Base-by-base conservation (phyloP, 345 rosid genomes). In the Draba incana region DNA sequence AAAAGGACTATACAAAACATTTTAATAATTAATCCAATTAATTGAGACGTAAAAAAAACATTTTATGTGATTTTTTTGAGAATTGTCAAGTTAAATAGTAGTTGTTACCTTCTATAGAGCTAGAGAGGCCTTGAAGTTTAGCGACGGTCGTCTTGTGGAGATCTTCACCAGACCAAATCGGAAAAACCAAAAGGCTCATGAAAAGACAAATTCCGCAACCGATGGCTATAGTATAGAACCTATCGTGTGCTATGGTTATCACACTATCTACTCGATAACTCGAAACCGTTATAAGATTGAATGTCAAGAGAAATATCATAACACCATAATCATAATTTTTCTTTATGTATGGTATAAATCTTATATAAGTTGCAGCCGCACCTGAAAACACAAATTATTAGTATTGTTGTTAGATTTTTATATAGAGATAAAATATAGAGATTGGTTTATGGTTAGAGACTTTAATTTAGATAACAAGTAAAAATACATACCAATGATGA, bases 141-240 rank as follows among this genome's bases (percentile, higher is more conserved):
- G 52, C 71, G 0, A 80, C 84, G 2, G 96, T 88, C 65, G 86
- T 78, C 35, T 80, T 84, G 35, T 93, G 97, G 25, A 93, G 89
- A 74, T 88, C 91, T 74, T 88, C 89, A 10, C 96, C 91, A 0
- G 99, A 90, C 99, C 97, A 94, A 71, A 61, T 84, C 0, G 97
- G 99, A 52, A 87, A 84, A 35, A 91, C 57, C 14, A 94, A 8
- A 55, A 90, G 83, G 45, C 83, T 81, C 92, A 83, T 87, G 80
- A 86, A 79, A 14, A 94, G 89, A 73, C 96, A 88, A 24, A 88
- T 79, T 2, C 79, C 96, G 10, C 95, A 86, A 48, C 99, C 97
- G 7, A 86, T 68, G 46, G 80, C 88, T 27, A 94, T 88, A 54
- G 89, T 88, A 77, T 77, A 82, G 59, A 90, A 50, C 9, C 96